Evolutionary conservation across 1,284 basidiomycete genomes (phyloP), one percentile per base, ranked within the genome.

Genomic region (Tylopilus sp.): DNA sequence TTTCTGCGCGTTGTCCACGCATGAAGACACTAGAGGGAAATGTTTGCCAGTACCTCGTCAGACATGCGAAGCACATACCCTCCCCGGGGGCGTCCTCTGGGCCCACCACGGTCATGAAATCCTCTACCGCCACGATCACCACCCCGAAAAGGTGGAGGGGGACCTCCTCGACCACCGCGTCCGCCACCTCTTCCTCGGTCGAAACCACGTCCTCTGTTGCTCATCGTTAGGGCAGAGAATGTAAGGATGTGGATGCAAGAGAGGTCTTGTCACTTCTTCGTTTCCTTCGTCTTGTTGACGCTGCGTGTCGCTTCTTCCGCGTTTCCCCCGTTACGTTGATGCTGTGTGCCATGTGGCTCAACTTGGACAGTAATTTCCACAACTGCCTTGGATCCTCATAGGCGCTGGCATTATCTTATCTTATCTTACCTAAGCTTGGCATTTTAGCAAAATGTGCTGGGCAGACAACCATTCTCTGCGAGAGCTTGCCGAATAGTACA

Each of bases 11-110:
- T 35, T 67, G 65, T 20, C 75, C 74, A 0, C 76, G 67, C 46
- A 72, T 70, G 64, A 83, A 88, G 28, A 90, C 68, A 8, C 86
- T 88, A 57, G 22, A 37, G 50, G n/a, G 35, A 33, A 43, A 35
- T 17, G 49, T 62, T 49, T 58, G 50, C 37, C 37, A 20, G 46
- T 35, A 26, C 17, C 50, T 24, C 26, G 37, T 25, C 22, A 26
- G 35, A n/a, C 37, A 35, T 53, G 43, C 24, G 26, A 44, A 42
- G 28, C 20, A 66, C 74, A 64, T 72, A 85, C 83, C 83, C 80
- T 68, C 77, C 80, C 48, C 68, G 74, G 53, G 75, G 72, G 29
- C 71, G 63, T 20, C 75, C 72, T 31, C 77, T 67, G 10, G 37
- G 24, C 7, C 71, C 70, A 22, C 64, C 64, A 42, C 61, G 55